Evolutionary conservation across 2,329 filamentous ascomycete species (phyloP).

Genomic region (Phaeosphaeriaceae sp.): DNA sequence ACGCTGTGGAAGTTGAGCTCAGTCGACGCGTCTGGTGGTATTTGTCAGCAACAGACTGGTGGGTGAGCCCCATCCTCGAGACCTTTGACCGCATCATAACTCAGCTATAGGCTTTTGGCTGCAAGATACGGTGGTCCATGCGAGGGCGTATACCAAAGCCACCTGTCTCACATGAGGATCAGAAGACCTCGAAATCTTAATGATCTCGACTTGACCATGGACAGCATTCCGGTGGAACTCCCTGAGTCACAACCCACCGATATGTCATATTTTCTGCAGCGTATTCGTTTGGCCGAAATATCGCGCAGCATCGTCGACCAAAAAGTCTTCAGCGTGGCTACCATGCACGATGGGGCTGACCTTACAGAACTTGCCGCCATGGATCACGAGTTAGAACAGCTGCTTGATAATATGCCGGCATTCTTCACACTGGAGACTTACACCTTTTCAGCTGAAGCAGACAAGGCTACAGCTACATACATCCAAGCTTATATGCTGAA

Average conservation of each 20-base stretch:
- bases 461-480: slow-evolving; percentile 13
- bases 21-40: no score
- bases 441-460: not conserved
- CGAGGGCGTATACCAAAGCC: slow-evolving; percentile 47
- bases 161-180: slow-evolving; percentile 48
- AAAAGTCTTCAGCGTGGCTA: not conserved
- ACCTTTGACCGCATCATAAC: not conserved
- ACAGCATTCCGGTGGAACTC: slow-evolving; percentile 5
- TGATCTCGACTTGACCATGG: slow-evolving; percentile 43
- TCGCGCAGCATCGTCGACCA: slow-evolving; percentile 48
- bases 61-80: no score
- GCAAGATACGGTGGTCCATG: slow-evolving; percentile 44
- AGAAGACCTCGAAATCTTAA: slow-evolving; percentile 47
- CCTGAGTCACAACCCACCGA: slow-evolving; percentile 40
- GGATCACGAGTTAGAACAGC: slow-evolving; percentile 38
- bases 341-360: no score
- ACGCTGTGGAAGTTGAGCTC: no score
- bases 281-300: slow-evolving; percentile 44
- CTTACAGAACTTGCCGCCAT: slow-evolving; percentile 19
- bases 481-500: slow-evolving; percentile 47
- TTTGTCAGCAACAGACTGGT: no score
- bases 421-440: slow-evolving; percentile 37
- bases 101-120: slow-evolving; percentile 23
- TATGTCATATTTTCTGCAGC: slow-evolving; percentile 50
- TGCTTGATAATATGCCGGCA: slow-evolving; percentile 38